Evolutionary conservation across 2,329 filamentous ascomycete species (phyloP).

Genomic region (Plectosphaerella sp.): DNA sequence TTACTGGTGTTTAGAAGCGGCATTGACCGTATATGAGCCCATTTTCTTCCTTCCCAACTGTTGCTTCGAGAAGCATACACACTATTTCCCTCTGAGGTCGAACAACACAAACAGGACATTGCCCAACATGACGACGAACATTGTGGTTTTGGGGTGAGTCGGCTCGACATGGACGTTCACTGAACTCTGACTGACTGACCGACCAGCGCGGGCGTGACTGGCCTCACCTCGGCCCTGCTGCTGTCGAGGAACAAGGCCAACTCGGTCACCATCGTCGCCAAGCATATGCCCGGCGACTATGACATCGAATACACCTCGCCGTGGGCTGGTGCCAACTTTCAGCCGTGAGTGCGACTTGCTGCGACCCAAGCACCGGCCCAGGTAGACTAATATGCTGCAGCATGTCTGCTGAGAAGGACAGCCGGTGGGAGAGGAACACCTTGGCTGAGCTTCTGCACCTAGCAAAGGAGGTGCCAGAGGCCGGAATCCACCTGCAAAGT

Average conservation of each 20-base stretch:
- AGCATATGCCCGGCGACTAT: conserved; percentile 84
- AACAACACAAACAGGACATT: no score
- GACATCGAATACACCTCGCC: conserved; percentile 79
- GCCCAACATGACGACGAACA: conserved; percentile 52
- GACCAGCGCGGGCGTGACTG: conserved; percentile 42
- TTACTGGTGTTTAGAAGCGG: neutral
- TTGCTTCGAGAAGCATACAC: no score
- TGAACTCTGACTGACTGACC: neutral
- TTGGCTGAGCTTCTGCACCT: conserved; percentile 54
- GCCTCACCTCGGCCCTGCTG: conserved; percentile 45
- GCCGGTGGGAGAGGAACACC: conserved; percentile 51
- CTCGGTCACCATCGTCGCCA: conserved; percentile 43
- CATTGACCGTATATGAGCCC: no score
- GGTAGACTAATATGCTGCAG: conserved; percentile 13
- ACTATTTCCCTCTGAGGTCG: no score
- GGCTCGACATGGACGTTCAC: neutral
- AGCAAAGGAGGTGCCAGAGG: conserved; percentile 59
- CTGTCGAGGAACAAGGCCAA: conserved; percentile 40
- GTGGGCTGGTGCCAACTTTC: conserved; percentile 73
- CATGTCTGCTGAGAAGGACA: conserved; percentile 27
- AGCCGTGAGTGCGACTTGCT: conserved; percentile 46
- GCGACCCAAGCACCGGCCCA: neutral
- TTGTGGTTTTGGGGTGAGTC: conserved; percentile 32
- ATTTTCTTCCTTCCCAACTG: no score
- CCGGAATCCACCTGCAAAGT: conserved; percentile 70